These are phyloP conservation scores for Crucibulum parvulum DNA, from an alignment of 1,284 basidiomycete genomes.

Conservation along the genomic window DNA sequence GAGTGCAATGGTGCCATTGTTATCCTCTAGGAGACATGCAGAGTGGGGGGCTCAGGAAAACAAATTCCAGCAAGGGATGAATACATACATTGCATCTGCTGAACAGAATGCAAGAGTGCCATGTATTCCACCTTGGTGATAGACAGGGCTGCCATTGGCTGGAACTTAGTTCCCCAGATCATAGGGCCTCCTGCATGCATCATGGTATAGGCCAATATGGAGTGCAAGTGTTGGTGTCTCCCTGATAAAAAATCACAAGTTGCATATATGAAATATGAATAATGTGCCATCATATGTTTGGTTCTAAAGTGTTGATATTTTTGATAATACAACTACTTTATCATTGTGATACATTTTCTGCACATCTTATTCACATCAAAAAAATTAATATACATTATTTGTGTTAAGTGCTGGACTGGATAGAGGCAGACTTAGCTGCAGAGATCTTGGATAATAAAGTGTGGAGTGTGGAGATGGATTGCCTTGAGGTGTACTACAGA, in stretches of 20 bases:
- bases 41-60: constrained; percentile 17
- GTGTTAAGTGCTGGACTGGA: too few relatives aligned
- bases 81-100: constrained; percentile 40
- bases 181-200: constrained; percentile 33
- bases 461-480: too few relatives aligned
- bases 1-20: constrained; percentile 40
- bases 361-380: too few relatives aligned
- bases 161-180: constrained; percentile 36
- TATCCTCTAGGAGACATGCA: constrained; percentile 39
- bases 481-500: too few relatives aligned
- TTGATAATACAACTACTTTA: too few relatives aligned
- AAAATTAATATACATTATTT: too few relatives aligned
- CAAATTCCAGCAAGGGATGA: constrained; percentile 32
- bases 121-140: constrained; percentile 48
- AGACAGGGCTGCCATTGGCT: constrained; percentile 36
- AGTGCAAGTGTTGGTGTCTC: constrained; percentile 29
- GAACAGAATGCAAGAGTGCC: constrained; percentile 25
- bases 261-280: too few relatives aligned
- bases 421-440: too few relatives aligned
- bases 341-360: too few relatives aligned
- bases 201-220: constrained; percentile 36
- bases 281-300: too few relatives aligned
- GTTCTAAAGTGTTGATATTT: too few relatives aligned
- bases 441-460: too few relatives aligned
- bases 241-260: constrained; percentile 7